These are phyloP conservation scores for Ogataea trehaloabstinens DNA, from an alignment of 805 yeast genomes.

Conservation along the genomic window DNA sequence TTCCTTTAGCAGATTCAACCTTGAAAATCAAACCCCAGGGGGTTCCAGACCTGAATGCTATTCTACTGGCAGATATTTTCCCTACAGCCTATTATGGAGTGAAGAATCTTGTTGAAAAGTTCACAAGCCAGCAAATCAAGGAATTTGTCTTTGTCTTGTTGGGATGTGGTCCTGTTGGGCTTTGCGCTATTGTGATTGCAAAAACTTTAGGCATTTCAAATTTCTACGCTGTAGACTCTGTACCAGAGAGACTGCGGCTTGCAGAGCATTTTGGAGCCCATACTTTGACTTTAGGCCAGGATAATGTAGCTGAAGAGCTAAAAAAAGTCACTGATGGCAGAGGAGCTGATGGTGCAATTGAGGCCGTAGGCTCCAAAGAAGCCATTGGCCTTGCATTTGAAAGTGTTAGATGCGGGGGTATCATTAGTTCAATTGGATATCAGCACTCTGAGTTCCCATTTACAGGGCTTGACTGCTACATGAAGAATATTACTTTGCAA, in stretches of 20 bases:
- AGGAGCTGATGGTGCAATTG: conserved; percentile 1
- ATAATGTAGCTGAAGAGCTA: not conserved
- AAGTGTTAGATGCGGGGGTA: not conserved
- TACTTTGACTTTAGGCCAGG: not conserved
- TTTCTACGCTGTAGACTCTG: conserved; percentile 1
- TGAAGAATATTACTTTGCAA: conserved; percentile 1
- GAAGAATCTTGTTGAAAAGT: not conserved
- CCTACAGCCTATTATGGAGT: conserved; percentile 1
- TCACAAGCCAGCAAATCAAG: not conserved
- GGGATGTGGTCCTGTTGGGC: conserved; percentile 2
- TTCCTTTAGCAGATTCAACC: not conserved
- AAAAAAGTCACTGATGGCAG: not conserved
- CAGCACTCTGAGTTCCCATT: conserved; percentile 2
- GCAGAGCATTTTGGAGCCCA: not conserved
- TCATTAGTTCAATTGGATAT: conserved; percentile 1
- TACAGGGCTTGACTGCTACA: conserved; percentile 1
- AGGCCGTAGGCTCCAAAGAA: conserved; percentile 1
- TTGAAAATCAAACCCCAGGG: conserved; percentile 1
- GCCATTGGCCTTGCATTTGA: not conserved
- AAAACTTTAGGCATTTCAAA: not conserved
- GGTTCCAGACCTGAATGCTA: not conserved
- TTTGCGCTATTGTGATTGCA: not conserved
- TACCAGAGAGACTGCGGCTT: conserved; percentile 1
- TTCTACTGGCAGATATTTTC: not conserved
- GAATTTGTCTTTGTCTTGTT: not conserved